These are phyloP conservation scores for Cyclotella distinguenda DNA, from an alignment of 108 stramenopile genomes.

Conservation along the genomic window DNA sequence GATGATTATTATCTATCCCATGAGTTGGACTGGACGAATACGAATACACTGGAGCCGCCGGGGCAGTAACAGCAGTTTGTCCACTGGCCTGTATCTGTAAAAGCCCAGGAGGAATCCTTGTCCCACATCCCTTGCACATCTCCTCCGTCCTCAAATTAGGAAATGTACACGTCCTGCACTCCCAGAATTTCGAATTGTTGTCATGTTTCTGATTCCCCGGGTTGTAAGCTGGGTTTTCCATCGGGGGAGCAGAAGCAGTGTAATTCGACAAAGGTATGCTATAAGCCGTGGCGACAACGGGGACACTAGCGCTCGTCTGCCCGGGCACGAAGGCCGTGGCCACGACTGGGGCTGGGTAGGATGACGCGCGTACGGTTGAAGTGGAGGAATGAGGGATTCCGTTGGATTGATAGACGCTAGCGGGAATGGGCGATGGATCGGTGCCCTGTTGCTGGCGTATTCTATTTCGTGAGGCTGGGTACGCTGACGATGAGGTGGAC, in stretches of 20 bases:
- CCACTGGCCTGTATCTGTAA: neutral
- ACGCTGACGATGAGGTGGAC: conserved; percentile 1
- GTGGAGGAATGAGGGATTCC: conserved; percentile 4
- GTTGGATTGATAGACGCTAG: conserved; percentile 5
- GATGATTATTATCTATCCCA: neutral
- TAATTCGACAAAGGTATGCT: neutral
- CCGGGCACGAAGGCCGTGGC: conserved; percentile 28
- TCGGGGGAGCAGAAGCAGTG: conserved; percentile 1
- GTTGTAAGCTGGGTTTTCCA: conserved; percentile 10
- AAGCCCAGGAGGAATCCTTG: conserved; percentile 4
- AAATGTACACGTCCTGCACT: conserved; percentile 28
- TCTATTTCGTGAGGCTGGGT: conserved; percentile 28
- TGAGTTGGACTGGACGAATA: neutral
- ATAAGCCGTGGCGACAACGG: conserved; percentile 18
- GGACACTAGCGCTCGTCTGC: neutral
- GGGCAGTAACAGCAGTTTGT: neutral
- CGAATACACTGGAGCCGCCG: neutral
- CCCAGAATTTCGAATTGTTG: conserved; percentile 15
- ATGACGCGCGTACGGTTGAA: neutral
- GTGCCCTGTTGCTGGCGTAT: conserved; percentile 22
- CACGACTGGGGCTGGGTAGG: conserved; percentile 15
- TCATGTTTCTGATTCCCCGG: conserved; percentile 1
- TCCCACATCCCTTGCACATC: conserved; percentile 27
- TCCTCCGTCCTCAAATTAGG: conserved; percentile 22
- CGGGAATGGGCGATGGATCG: conserved; percentile 10